Conservation (phyloP, 305 asterid species). For the Solanum hybrid region DNA sequence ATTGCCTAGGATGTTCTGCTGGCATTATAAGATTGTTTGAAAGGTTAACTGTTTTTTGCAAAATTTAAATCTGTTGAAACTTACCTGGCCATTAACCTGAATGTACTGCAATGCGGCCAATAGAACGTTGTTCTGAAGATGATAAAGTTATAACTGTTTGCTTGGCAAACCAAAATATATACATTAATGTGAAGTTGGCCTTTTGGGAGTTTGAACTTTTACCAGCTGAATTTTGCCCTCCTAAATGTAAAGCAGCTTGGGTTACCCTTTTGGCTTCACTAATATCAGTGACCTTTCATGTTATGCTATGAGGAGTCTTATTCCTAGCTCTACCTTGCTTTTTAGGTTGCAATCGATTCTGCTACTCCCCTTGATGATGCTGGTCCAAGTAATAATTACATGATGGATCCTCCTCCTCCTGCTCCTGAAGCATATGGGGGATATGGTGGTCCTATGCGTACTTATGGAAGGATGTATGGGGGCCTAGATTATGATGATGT, state of each 20-base stretch:
- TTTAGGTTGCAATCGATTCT: constrained; percentile 96
- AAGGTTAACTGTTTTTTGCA: background rate
- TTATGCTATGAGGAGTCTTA: background rate
- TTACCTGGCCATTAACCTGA: background rate
- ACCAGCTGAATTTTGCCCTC: background rate
- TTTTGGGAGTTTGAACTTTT: background rate
- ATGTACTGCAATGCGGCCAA: background rate
- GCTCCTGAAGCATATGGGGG: constrained; percentile 71
- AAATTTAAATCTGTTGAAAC: background rate
- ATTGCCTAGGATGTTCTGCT: background rate
- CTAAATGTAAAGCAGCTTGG: background rate
- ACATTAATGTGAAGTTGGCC: background rate
- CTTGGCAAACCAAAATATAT: background rate
- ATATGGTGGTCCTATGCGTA: constrained; percentile 72
- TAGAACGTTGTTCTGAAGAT: background rate
- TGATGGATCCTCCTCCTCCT: constrained; percentile 57
- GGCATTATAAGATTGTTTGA: background rate
- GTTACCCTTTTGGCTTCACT: background rate
- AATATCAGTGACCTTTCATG: background rate
- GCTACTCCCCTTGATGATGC: constrained; percentile 97
- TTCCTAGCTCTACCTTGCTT: constrained; percentile 3
- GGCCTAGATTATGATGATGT: constrained; percentile 87
- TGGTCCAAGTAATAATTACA: constrained; percentile 58
- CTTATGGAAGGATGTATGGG: constrained; percentile 87
- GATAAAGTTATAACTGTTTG: background rate